These are phyloP conservation scores for Chenopodium berlandieri DNA, from an alignment of 148 eudicot species.

Conservation along the genomic window DNA sequence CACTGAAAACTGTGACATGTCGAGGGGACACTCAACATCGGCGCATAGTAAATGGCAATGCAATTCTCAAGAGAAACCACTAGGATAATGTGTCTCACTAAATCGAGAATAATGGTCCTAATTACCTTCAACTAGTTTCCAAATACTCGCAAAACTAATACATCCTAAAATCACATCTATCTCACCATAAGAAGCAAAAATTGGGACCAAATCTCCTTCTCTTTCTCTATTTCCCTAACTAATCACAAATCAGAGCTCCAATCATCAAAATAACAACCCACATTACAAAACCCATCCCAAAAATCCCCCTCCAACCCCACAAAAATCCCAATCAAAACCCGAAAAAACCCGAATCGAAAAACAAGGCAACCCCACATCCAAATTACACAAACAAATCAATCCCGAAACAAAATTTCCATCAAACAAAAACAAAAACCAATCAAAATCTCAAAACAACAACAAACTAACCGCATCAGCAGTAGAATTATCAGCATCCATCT, in stretches of 20 bases:
- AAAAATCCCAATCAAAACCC: neutral
- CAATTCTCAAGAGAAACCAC: neutral
- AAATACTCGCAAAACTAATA: neutral
- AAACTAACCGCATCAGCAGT: slow-evolving; percentile 73
- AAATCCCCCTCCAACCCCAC: neutral
- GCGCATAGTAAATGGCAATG: neutral
- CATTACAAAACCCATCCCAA: slow-evolving; percentile 2
- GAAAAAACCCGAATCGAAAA: slow-evolving; percentile 12
- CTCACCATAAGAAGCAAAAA: neutral
- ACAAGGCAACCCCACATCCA: slow-evolving; percentile 18
- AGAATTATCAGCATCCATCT: slow-evolving; percentile 85
- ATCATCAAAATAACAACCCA: slow-evolving; percentile 11
- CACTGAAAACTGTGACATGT: neutral
- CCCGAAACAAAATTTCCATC: neutral
- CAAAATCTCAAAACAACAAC: neutral
- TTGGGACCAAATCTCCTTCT: neutral
- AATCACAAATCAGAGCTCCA: slow-evolving; percentile 6
- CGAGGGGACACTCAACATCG: neutral
- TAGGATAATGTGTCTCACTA: neutral
- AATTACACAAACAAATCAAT: slow-evolving; percentile 4
- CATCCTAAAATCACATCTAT: neutral
- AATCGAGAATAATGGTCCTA: neutral
- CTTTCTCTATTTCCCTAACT: neutral
- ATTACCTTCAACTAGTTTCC: neutral
- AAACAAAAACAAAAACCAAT: neutral